Evolutionary conservation across 2,329 filamentous ascomycete species (phyloP), one percentile per base, ranked within the genome.

Genomic region (Colletotrichum graminicola): DNA sequence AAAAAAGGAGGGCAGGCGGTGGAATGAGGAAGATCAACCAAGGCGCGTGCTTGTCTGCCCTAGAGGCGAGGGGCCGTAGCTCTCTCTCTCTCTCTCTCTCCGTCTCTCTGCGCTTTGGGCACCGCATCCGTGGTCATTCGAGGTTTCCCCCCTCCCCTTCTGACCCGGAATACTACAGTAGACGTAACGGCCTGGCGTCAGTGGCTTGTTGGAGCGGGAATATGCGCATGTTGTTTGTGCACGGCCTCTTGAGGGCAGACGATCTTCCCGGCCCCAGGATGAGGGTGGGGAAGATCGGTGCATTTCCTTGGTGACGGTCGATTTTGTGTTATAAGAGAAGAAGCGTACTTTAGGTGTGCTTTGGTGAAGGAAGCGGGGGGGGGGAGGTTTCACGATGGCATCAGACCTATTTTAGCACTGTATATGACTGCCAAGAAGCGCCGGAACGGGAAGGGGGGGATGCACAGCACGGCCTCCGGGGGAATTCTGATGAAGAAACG

Each of bases 351-450:
- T 26, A 18, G 51, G 26, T n/a, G 12, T 39, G 32, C 21, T 56
- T 23, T 62, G 36, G 64, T 34, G 54, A 39, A 47, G 43, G 43
- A 39, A 39, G 29, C 29, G 51, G 45, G 45, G 32, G 59, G 26
- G 3, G 21, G 1, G 23, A n/a, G 67, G 68, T 71, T 68, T 71
- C 68, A 71, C 64, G 68, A 69, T 23, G 54, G 54, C 45, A 52
- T 66, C 62, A 66, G 55, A 21, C 45, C 5, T 45, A 32, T 7
- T 7, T 45, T 63, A 59, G 43, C 4, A 34, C 49, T 36, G 32
- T 29, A 21, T 34, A 23, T 7, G 39, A 34, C 10, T n/a, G 41
- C 36, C 59, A 60, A 55, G 52, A 47, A 67, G 52, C 51, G 45
- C 16, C 57, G 59, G 45, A 39, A 62, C 21, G 32, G 29, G 49